Percentiles rank a stretch among this genome's conserved stretches.
Evolutionary conservation across 2,329 filamentous ascomycete genomes (phyloP).

Genomic region (Ophiostoma himal-ulmi): DNA sequence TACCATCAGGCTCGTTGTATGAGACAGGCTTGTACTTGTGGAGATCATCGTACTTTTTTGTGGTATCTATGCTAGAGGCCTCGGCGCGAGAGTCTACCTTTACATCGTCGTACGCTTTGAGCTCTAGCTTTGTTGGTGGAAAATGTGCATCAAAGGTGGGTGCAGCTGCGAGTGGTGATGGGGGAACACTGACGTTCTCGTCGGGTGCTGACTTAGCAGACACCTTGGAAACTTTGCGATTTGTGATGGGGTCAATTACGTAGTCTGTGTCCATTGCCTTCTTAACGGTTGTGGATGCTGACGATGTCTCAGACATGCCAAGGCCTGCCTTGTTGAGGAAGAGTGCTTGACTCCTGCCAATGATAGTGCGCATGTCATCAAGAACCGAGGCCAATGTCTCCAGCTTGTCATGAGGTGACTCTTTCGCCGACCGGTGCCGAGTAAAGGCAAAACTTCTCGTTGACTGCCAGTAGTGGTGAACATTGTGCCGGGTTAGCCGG

Average conservation of each 20-base stretch:
- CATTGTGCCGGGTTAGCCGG: constrained; percentile 35
- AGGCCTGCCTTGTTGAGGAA: constrained; percentile 18
- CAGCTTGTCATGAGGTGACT: constrained; percentile 31
- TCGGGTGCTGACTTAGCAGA: constrained; percentile 26
- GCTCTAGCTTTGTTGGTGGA: constrained; percentile 30
- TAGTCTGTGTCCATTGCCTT: constrained; percentile 31
- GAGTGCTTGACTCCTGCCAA: constrained; percentile 28
- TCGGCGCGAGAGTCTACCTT: constrained; percentile 15
- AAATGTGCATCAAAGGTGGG: constrained; percentile 16
- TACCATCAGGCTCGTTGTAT: constrained; percentile 29
- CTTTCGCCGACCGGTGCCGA: constrained; percentile 29
- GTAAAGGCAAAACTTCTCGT: constrained; percentile 26
- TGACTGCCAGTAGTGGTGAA: constrained; percentile 39
- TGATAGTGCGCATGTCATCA: constrained; percentile 34
- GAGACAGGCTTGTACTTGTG: constrained; percentile 33
- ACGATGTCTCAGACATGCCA: constrained; percentile 1
- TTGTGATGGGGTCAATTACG: constrained; percentile 55
- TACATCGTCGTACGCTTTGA: constrained; percentile 33
- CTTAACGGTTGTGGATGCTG: constrained; percentile 19
- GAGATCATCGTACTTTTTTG: constrained; percentile 22
- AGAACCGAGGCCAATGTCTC: constrained; percentile 33
- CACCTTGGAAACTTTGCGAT: constrained; percentile 42
- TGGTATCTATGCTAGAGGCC: neutral
- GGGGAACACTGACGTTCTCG: constrained; percentile 28
- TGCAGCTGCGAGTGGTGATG: constrained; percentile 21